phyloP scores from a whole-genome alignment of 1,284 basidiomycete genomes.

The Malassezia dermatis region DNA sequence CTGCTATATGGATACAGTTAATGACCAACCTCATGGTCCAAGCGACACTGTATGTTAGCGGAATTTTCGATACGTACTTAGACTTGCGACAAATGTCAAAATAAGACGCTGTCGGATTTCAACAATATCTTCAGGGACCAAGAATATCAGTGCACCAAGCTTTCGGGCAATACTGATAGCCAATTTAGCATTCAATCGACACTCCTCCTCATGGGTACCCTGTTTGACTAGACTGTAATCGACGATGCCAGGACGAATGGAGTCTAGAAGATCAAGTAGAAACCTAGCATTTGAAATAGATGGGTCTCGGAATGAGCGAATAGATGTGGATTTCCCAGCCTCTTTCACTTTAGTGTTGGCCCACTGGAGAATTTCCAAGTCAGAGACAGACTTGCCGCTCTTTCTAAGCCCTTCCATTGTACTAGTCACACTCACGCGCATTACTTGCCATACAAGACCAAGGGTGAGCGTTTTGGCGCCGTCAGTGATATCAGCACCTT shows the following conservation, averaged over 20 bases:
- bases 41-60: constrained; percentile 11
- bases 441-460: constrained; percentile 93
- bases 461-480: constrained; percentile 80
- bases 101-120: constrained; percentile 49
- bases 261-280: constrained; percentile 85
- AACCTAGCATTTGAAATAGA: constrained; percentile 80
- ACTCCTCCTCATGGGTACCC: constrained; percentile 69
- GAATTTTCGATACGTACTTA: constrained; percentile 30
- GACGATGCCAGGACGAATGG: constrained; percentile 83
- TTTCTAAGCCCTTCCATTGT: constrained; percentile 69
- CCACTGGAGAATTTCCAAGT: constrained; percentile 90
- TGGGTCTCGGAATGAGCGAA: constrained; percentile 89
- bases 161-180: constrained; percentile 96
- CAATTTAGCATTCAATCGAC: constrained; percentile 72
- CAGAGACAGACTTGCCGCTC: constrained; percentile 68
- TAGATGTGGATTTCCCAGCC: constrained; percentile 57
- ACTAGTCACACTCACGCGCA: constrained; percentile 84
- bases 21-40: neutral
- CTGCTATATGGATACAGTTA: neutral
- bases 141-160: constrained; percentile 90
- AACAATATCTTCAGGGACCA: constrained; percentile 73
- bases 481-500: constrained; percentile 93
- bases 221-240: constrained; percentile 71
- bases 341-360: constrained; percentile 80
- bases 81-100: constrained; percentile 55